phyloP scores from a whole-genome alignment of 306 rosid species.

The Quercus variabilis region DNA sequence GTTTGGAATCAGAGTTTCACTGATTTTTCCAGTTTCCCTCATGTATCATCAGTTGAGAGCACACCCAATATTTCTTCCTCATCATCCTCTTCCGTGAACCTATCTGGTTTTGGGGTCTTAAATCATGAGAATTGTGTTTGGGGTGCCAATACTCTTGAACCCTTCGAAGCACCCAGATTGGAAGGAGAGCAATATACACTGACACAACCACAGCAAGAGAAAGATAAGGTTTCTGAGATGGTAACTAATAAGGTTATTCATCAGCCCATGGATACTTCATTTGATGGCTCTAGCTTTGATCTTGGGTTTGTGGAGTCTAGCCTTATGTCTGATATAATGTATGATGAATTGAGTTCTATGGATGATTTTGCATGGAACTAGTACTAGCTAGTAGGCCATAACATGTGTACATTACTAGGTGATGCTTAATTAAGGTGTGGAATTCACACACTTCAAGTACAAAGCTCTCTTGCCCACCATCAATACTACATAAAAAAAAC shows the following conservation, averaged over 20 bases:
- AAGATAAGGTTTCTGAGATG: conserved; percentile 27
- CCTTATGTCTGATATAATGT: conserved; percentile 42
- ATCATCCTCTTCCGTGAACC: conserved; percentile 26
- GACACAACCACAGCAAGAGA: conserved; percentile 21
- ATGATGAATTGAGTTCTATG: conserved; percentile 41
- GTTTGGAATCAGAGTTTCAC: conserved; percentile 1
- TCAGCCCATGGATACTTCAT: conserved; percentile 22
- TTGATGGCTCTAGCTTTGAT: conserved; percentile 46
- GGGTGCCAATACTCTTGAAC: conserved; percentile 29
- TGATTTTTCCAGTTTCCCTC: conserved; percentile 14
- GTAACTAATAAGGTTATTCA: conserved; percentile 4
- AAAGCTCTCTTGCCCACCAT: background rate
- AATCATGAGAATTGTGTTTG: conserved; percentile 27
- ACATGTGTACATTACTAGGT: conserved; percentile 11
- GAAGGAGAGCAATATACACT: conserved; percentile 13
- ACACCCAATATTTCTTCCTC: conserved; percentile 25
- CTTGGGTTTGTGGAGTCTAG: conserved; percentile 59
- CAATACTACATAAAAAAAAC: background rate
- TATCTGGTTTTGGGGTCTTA: conserved; percentile 11
- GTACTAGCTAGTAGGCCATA: conserved; percentile 21
- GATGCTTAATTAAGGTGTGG: background rate
- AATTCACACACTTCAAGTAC: background rate
- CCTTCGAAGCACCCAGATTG: conserved; percentile 6
- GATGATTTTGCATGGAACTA: conserved; percentile 66
- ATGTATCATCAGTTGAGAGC: conserved; percentile 12